Percentiles rank a stretch among this genome's conserved stretches.
These are phyloP conservation scores for Leptodontidium sp. DNA, from an alignment of 2,329 filamentous ascomycete genomes.

Conservation along the genomic window DNA sequence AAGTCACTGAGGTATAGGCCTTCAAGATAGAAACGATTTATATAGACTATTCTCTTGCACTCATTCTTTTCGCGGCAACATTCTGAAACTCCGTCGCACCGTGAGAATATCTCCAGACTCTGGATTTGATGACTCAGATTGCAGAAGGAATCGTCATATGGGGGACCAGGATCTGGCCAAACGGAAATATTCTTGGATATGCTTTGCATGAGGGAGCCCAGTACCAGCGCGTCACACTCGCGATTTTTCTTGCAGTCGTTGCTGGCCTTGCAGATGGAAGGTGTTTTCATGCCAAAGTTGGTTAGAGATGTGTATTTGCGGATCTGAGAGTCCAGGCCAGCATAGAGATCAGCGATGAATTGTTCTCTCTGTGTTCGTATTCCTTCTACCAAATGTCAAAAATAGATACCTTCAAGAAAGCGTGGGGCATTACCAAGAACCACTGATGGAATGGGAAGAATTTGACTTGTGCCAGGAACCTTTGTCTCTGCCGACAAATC, in stretches of 20 bases:
- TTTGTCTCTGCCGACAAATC: neutral
- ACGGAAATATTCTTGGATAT: neutral
- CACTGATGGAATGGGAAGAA: slow-evolving; percentile 1
- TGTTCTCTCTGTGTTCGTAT: neutral
- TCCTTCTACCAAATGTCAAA: neutral
- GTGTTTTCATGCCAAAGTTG: neutral
- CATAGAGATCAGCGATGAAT: neutral
- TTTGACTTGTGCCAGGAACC: neutral
- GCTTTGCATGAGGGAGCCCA: neutral
- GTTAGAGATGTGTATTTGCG: neutral
- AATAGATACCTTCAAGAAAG: neutral
- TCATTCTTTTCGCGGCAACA: neutral
- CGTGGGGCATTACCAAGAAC: slow-evolving; percentile 4
- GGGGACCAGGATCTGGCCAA: slow-evolving; percentile 7
- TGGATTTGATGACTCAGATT: neutral
- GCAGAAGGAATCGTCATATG: neutral
- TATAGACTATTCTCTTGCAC: too few relatives aligned
- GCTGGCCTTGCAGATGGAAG: neutral
- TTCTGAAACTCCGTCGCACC: neutral
- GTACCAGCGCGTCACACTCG: slow-evolving; percentile 1
- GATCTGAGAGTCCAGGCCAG: neutral
- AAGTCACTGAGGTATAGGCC: too few relatives aligned
- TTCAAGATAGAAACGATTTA: too few relatives aligned
- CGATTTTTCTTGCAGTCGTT: neutral
- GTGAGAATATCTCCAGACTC: neutral